phyloP scores from a whole-genome alignment of 2,329 filamentous ascomycete genomes.

The Trichoderma lentiforme region DNA sequence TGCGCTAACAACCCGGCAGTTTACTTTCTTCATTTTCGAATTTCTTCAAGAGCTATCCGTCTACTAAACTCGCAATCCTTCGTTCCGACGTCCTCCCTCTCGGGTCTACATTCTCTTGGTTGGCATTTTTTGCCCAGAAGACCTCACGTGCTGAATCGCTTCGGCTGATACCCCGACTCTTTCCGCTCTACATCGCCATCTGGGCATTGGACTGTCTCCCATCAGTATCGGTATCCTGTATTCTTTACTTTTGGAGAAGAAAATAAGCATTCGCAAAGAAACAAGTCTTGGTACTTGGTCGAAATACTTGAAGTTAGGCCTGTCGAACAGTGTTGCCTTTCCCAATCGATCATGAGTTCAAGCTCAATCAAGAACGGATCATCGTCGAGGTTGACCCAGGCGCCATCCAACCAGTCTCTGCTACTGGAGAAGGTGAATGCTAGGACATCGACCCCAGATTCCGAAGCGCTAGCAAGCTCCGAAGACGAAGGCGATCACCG shows the following conservation, averaged over 20 bases:
- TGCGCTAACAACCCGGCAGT: conserved; percentile 1
- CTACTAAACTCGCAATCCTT: not conserved
- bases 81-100: not conserved
- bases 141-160: conserved; percentile 10
- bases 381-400: conserved; percentile 47
- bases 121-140: not conserved
- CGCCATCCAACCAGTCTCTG: conserved; percentile 59
- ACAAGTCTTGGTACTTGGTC: not conserved
- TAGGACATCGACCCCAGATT: conserved; percentile 86
- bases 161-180: not conserved
- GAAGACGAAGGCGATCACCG: conserved; percentile 82
- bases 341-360: conserved; percentile 47
- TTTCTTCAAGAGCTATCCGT: not conserved
- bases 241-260: not conserved
- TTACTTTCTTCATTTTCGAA: conserved; percentile 2
- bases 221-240: not conserved
- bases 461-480: conserved; percentile 87
- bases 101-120: not conserved
- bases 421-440: conserved; percentile 73
- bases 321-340: not conserved
- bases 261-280: not conserved
- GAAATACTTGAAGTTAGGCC: not conserved
- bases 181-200: conserved; percentile 8
- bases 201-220: conserved; percentile 9
- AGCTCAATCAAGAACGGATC: conserved; percentile 48